A percentile compares a stretch with the other conserved stretches of the same genome.
phyloP scores from a whole-genome alignment of 768 basidiomycete genomes.

The Phanerochaete carnosa region DNA sequence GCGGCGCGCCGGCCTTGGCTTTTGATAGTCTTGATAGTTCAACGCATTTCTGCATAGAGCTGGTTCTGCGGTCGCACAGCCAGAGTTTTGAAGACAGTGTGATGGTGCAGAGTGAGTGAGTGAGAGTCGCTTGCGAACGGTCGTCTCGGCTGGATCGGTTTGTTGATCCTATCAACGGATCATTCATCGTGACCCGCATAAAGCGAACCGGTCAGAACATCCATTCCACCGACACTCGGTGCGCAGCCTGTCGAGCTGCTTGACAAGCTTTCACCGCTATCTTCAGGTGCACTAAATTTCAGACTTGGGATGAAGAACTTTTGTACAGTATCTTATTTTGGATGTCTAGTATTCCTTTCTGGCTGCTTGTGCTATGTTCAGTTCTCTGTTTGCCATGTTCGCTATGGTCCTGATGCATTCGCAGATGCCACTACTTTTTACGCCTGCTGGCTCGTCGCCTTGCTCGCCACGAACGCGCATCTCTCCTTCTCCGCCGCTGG shows the following conservation, averaged over 20 bases:
- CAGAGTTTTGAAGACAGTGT: neutral
- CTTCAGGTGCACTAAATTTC: neutral
- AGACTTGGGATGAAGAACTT: neutral
- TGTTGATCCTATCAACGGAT: neutral
- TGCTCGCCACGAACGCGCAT: slow-evolving; percentile 36
- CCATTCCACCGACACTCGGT: neutral
- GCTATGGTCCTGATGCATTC: neutral
- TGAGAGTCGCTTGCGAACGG: neutral
- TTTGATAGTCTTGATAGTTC: neutral
- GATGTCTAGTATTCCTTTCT: neutral
- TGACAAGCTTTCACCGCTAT: neutral
- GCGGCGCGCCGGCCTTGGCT: slow-evolving; percentile 13
- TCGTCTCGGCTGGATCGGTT: neutral
- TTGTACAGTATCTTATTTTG: neutral
- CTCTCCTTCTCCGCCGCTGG: slow-evolving; percentile 32
- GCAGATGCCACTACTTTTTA: neutral
- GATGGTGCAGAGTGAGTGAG: neutral
- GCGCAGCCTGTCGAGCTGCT: neutral
- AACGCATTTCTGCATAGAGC: slow-evolving; percentile 3
- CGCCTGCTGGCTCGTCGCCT: slow-evolving; percentile 29
- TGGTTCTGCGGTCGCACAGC: neutral
- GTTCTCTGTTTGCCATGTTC: too few relatives aligned
- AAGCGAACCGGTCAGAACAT: neutral
- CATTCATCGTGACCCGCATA: neutral
- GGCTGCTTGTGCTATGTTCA: too few relatives aligned